Base-by-base conservation (phyloP, 2,329 filamentous ascomycete genomes). In the Amphichorda felina region DNA sequence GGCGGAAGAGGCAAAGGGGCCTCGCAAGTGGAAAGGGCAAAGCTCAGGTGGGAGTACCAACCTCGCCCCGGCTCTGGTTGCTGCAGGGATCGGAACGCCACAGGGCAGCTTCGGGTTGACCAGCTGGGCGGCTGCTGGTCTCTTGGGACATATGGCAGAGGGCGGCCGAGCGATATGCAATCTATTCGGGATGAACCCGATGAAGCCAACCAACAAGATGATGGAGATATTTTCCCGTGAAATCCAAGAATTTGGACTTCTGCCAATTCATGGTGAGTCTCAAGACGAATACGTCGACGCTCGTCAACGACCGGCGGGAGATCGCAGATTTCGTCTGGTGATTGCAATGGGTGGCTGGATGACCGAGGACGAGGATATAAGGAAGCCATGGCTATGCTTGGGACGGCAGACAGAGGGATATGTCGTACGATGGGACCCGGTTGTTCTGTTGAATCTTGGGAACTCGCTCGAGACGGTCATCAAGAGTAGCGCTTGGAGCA, bases 151-250 rank as follows among this genome's bases (percentile, higher is more conserved):
- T 14, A 68, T 95, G 49, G 82, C 86, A 2, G 79, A 88, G 26
- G 91, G 82, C 41, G 75, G 79, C 5, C 72, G 91, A 13, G 65
- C 87, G 29, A 80, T 94, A 21, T 89, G 88, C 13, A 76, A 82
- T 26, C 63, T 96, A 27, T 95, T 96, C 50, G 91, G 91, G 8
- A 84, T 91, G n/a, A 94, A 93, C 51, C 83, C 83, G 30, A 78
- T 80, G 2, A 75, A 79, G 25, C 88, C 94, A 68, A 83, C 82
- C 0, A 76, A 79, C 35, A 80, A 87, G 53, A 85, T 88, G 68
- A 82, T 95, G 68, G 85, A 94, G 43, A 69, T 79, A n/a, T 94
- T 93, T 53, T 73, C 82, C 9, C 78, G 77, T 45, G 86, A 94
- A 43, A 79, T 96, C 13, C 77, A 85, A 47, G 88, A 96, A 50